Conservation (phyloP, 805 yeast genomes). For the Danielia reshetovae region DNA sequence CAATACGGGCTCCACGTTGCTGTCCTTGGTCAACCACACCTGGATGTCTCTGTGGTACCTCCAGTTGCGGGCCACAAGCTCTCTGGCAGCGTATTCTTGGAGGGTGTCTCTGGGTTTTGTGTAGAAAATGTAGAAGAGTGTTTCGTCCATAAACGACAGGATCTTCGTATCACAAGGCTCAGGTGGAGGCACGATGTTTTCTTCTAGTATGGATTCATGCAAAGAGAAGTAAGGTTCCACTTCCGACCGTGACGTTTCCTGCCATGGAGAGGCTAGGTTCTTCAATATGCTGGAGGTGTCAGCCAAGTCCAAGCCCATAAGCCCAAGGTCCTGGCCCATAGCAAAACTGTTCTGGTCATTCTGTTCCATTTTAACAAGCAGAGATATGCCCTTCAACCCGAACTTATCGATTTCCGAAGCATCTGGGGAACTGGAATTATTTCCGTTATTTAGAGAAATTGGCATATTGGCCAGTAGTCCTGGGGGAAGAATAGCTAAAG, state of each 20-base stretch:
- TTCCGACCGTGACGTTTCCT: slow-evolving; percentile 83
- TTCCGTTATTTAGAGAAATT: not conserved
- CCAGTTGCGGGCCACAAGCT: slow-evolving; percentile 91
- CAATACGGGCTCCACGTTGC: slow-evolving; percentile 82
- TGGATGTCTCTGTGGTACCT: slow-evolving; percentile 92
- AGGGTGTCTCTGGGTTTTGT: slow-evolving; percentile 88
- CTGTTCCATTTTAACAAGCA: slow-evolving; percentile 59
- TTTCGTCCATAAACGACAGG: slow-evolving; percentile 76
- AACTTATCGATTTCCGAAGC: slow-evolving; percentile 51
- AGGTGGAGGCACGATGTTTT: slow-evolving; percentile 35
- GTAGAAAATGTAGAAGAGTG: slow-evolving; percentile 88
- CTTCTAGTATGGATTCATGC: slow-evolving; percentile 45
- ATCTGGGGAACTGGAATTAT: slow-evolving; percentile 6
- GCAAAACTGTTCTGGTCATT: slow-evolving; percentile 63
- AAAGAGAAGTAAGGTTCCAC: slow-evolving; percentile 78
- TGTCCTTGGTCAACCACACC: slow-evolving; percentile 95
- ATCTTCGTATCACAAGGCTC: slow-evolving; percentile 48
- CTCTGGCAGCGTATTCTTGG: slow-evolving; percentile 92
- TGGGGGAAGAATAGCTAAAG: slow-evolving; percentile 13
- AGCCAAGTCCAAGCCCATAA: slow-evolving; percentile 59
- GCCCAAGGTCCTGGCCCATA: slow-evolving; percentile 69
- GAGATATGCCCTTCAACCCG: slow-evolving; percentile 63
- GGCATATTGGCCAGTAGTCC: slow-evolving; percentile 10
- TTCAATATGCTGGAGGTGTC: slow-evolving; percentile 48
- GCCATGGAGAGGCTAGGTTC: slow-evolving; percentile 90